These are phyloP conservation scores for Vitellaria paradoxa DNA, from an alignment of 179 eudicot genomes.

Conservation along the genomic window DNA sequence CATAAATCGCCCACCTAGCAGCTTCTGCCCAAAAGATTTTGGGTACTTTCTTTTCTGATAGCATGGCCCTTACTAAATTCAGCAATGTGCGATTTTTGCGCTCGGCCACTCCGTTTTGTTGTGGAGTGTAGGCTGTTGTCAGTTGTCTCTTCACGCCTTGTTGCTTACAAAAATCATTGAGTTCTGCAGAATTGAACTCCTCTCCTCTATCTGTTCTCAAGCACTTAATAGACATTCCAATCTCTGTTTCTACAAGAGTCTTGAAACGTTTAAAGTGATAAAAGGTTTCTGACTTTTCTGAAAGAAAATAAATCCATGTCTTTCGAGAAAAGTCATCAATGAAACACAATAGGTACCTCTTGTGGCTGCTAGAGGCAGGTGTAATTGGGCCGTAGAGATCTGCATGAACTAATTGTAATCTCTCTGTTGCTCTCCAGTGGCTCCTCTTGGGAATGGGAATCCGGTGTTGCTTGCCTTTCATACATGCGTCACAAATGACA, in stretches of 20 bases:
- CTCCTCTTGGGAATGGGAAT: neutral
- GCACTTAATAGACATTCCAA: neutral
- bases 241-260: neutral
- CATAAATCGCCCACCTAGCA: neutral
- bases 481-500: neutral
- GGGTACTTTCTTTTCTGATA: neutral
- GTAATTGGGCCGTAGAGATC: neutral
- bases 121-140: neutral
- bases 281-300: neutral
- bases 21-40: neutral
- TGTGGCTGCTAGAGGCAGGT: neutral
- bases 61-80: neutral
- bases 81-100: conserved; percentile 10
- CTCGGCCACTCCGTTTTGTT: neutral
- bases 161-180: neutral
- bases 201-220: conserved; percentile 11
- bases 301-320: neutral
- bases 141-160: conserved; percentile 9
- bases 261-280: neutral
- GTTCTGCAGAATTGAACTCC: neutral
- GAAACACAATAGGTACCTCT: neutral
- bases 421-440: neutral
- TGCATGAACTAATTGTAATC: neutral
- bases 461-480: conserved; percentile 10
- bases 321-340: conserved; percentile 2